Conservation (phyloP, 495 filamentous ascomycete species). For the Neurospora africana region DNA sequence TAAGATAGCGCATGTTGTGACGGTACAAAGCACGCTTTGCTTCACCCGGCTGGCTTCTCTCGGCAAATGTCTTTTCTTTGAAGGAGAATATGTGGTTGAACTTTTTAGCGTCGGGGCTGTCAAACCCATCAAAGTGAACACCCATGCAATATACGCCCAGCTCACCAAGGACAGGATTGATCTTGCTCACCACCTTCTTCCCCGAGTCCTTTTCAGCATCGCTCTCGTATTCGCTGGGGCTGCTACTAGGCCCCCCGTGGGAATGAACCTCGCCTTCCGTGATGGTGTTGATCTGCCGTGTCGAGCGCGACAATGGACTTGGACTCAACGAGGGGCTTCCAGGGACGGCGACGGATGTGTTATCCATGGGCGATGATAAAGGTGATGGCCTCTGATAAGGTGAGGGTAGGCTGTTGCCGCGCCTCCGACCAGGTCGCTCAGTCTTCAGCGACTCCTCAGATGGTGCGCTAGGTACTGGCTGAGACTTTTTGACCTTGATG, state of each 20-base stretch:
- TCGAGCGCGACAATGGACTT: conserved; percentile 23
- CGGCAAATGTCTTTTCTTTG: conserved; percentile 72
- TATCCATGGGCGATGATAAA: conserved; percentile 44
- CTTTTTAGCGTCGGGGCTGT: conserved; percentile 61
- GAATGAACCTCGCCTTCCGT: conserved; percentile 35
- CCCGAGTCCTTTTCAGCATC: conserved; percentile 41
- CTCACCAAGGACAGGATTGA: conserved; percentile 68
- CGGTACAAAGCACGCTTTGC: conserved; percentile 64
- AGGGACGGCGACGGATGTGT: conserved; percentile 37
- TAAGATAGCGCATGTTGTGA: conserved; percentile 86
- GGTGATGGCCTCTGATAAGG: conserved; percentile 52
- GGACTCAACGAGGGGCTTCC: conserved; percentile 45
- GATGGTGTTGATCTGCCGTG: conserved; percentile 35
- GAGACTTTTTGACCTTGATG: conserved; percentile 79
- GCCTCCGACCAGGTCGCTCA: conserved; percentile 40
- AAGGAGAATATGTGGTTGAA: conserved; percentile 94
- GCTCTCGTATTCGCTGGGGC: conserved; percentile 49
- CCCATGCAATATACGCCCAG: conserved; percentile 84
- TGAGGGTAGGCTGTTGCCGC: conserved; percentile 72
- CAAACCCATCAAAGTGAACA: conserved; percentile 71
- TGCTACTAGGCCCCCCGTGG: conserved; percentile 38
- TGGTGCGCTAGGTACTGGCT: conserved; percentile 11
- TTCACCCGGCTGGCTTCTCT: conserved; percentile 58
- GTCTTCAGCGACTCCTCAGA: conserved; percentile 27
- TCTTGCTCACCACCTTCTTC: conserved; percentile 71